Evolutionary conservation across 202 grass and related monocot genomes (phyloP).

Genomic region (Saccharum hybrid): DNA sequence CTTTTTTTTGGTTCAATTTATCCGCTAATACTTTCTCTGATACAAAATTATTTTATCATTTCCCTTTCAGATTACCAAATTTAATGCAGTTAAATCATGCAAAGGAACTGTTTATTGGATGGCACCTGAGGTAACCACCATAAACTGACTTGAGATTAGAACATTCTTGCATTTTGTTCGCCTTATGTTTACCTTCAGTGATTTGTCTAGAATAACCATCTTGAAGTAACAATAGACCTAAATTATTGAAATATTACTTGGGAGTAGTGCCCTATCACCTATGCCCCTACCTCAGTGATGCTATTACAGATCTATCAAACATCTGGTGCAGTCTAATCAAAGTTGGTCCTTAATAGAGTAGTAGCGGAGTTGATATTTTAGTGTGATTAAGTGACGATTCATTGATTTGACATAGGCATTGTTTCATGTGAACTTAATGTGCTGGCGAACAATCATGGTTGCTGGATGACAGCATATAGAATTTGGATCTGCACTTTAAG

Average conservation of each 20-base stretch:
- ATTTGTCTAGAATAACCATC: conserved; percentile 16
- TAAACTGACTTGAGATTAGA: conserved; percentile 27
- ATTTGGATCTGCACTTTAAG: conserved; percentile 29
- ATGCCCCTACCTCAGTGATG: conserved; percentile 20
- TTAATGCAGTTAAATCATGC: conserved; percentile 77
- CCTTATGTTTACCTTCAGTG: not conserved
- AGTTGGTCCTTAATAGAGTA: conserved; percentile 17
- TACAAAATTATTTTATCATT: conserved; percentile 24
- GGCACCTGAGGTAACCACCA: conserved; percentile 82
- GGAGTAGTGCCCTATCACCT: conserved; percentile 19
- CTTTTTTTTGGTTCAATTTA: conserved; percentile 21
- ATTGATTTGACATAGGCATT: not conserved
- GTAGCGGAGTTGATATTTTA: conserved; percentile 26
- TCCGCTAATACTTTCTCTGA: conserved; percentile 37
- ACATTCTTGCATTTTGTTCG: conserved; percentile 35
- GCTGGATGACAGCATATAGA: conserved; percentile 30
- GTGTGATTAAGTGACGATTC: conserved; percentile 1
- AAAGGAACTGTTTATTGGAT: conserved; percentile 99
- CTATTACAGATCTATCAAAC: not conserved
- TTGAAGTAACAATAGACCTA: conserved; percentile 5
- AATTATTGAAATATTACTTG: conserved; percentile 22
- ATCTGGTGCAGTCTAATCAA: conserved; percentile 29
- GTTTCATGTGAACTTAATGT: conserved; percentile 14
- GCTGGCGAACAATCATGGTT: conserved; percentile 1
- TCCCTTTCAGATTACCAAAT: conserved; percentile 74